phyloP scores from a whole-genome alignment of 352 stramenopile genomes.

The Pythium guiyangense region DNA sequence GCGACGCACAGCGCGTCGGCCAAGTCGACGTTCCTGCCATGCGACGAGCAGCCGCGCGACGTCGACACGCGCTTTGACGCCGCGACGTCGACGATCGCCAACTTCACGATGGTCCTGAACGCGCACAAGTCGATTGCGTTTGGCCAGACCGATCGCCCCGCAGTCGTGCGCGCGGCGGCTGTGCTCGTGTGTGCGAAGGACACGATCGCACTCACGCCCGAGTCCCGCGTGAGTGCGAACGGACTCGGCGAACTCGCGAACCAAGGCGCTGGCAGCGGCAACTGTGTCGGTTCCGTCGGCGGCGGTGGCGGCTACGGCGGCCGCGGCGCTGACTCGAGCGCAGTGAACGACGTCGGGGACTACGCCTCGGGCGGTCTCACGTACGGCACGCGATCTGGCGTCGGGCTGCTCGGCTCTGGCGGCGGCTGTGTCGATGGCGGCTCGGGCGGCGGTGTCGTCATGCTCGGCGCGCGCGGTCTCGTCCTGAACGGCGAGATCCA shows the following conservation, averaged over 20 bases:
- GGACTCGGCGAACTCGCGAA: slow-evolving; percentile 60
- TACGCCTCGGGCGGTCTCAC: slow-evolving; percentile 58
- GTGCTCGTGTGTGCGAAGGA: slow-evolving; percentile 56
- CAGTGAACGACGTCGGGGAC: slow-evolving; percentile 42
- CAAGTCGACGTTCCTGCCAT: slow-evolving; percentile 42
- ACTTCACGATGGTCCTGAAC: slow-evolving; percentile 63
- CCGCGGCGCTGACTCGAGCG: slow-evolving; percentile 60
- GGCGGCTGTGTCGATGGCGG: slow-evolving; percentile 64
- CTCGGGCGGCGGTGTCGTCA: slow-evolving; percentile 62
- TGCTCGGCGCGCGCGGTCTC: slow-evolving; percentile 54
- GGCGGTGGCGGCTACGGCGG: slow-evolving; percentile 69
- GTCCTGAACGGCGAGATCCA: slow-evolving; percentile 66
- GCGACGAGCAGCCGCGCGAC: slow-evolving; percentile 37
- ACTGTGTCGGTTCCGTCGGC: slow-evolving; percentile 51
- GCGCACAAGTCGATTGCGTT: slow-evolving; percentile 51
- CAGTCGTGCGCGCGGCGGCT: slow-evolving; percentile 42
- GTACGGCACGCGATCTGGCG: slow-evolving; percentile 62
- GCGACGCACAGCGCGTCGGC: slow-evolving; percentile 32
- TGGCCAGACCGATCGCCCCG: slow-evolving; percentile 23
- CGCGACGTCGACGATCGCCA: slow-evolving; percentile 16
- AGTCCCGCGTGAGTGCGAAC: slow-evolving; percentile 48
- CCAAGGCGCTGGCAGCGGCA: slow-evolving; percentile 55
- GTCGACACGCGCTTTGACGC: slow-evolving; percentile 12
- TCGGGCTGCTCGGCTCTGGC: slow-evolving; percentile 66
- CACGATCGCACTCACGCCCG: slow-evolving; percentile 34